Percentiles rank a stretch among this genome's conserved stretches.
Conservation (phyloP, 495 filamentous ascomycete species). For the Penicillium simplicissimum region DNA sequence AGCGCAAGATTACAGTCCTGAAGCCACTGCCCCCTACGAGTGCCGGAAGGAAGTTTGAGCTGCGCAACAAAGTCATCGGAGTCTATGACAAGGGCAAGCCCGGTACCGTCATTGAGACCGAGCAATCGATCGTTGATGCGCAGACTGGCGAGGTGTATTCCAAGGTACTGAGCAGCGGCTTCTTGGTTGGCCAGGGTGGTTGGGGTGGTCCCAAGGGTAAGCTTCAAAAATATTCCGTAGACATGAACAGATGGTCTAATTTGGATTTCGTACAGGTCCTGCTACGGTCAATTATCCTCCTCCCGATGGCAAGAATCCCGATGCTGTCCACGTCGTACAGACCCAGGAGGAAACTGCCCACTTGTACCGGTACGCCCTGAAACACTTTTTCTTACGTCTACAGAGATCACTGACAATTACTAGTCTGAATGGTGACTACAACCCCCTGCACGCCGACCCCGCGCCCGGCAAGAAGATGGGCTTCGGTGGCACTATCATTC, state of each 20-base stretch:
- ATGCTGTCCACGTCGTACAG: constrained; percentile 68
- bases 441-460: constrained; percentile 83
- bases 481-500: constrained; percentile 85
- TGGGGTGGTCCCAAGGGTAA: constrained; percentile 90
- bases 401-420: not conserved
- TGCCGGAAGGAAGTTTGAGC: constrained; percentile 70
- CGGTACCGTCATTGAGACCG: constrained; percentile 78
- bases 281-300: constrained; percentile 72
- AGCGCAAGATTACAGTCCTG: constrained; percentile 75
- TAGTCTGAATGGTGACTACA: constrained; percentile 85
- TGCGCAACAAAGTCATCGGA: constrained; percentile 76
- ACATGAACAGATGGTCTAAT: not conserved
- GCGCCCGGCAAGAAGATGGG: constrained; percentile 86
- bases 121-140: constrained; percentile 73
- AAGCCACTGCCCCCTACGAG: constrained; percentile 76
- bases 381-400: not conserved
- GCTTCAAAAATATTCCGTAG: not conserved
- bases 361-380: constrained; percentile 61
- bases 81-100: constrained; percentile 92
- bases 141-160: constrained; percentile 69
- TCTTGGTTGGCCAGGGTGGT: constrained; percentile 80
- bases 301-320: constrained; percentile 70
- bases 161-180: constrained; percentile 65
- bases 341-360: constrained; percentile 69
- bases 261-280: constrained; percentile 50